phyloP scores from a whole-genome alignment of 1,284 basidiomycete genomes.

The Chondrostereum purpureum region DNA sequence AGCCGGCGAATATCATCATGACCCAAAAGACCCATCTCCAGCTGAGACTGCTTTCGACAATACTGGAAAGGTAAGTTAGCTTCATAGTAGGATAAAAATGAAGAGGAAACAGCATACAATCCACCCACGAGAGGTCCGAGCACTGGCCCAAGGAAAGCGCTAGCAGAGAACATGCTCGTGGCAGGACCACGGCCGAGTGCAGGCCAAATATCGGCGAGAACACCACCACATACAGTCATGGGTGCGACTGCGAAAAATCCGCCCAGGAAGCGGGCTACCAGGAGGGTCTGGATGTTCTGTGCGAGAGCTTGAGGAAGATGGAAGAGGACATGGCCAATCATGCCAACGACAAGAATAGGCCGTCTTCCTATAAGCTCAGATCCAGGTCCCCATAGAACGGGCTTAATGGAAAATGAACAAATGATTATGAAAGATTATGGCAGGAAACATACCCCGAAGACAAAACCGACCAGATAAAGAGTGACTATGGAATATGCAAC shows the following conservation, averaged over 20 bases:
- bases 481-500: constrained; percentile 11
- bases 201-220: constrained; percentile 17
- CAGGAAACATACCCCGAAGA: constrained; percentile 22
- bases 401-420: constrained; percentile 14
- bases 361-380: constrained; percentile 38
- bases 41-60: constrained; percentile 27
- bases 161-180: constrained; percentile 2
- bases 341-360: constrained; percentile 18
- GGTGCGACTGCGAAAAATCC: constrained; percentile 42
- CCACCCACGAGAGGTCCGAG: constrained; percentile 3
- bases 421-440: constrained; percentile 41
- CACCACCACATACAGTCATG: constrained; percentile 34
- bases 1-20: constrained; percentile 49
- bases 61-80: constrained; percentile 5
- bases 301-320: constrained; percentile 39
- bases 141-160: not conserved
- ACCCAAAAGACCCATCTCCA: constrained; percentile 45
- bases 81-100: not conserved
- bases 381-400: constrained; percentile 24
- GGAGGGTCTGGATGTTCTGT: constrained; percentile 48
- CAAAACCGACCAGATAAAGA: constrained; percentile 12
- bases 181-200: constrained; percentile 17
- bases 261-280: constrained; percentile 57
- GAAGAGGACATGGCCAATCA: constrained; percentile 15
- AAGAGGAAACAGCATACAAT: constrained; percentile 4